Conservation (phyloP, 345 rosid genomes). For the Syzygium jambos region DNA sequence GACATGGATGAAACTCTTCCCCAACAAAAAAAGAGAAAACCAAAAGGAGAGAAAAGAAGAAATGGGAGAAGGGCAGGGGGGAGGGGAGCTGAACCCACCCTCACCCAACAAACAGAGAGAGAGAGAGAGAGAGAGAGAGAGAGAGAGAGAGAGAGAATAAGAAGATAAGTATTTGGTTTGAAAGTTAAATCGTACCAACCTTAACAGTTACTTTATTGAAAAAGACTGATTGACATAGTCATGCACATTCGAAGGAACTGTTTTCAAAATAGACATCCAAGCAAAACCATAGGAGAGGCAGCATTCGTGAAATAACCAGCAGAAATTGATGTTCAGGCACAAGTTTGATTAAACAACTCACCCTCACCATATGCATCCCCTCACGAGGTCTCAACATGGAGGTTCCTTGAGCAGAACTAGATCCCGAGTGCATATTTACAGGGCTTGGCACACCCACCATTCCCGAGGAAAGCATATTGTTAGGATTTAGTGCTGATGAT, state of each 20-base stretch:
- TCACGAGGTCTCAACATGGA: slow-evolving; percentile 77
- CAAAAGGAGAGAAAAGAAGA: not conserved
- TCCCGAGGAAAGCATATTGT: slow-evolving; percentile 58
- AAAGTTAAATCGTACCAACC: not conserved
- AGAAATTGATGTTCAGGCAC: not conserved
- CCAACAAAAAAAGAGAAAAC: not conserved
- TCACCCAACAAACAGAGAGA: not conserved
- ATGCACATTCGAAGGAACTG: not conserved
- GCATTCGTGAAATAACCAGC: not conserved
- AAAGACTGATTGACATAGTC: not conserved
- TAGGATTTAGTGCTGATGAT: slow-evolving; percentile 55
- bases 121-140: not conserved
- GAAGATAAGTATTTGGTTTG: not conserved
- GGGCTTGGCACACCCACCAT: slow-evolving; percentile 65
- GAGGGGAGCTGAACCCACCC: not conserved
- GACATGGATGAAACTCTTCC: not conserved
- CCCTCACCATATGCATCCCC: slow-evolving; percentile 63
- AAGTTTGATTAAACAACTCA: slow-evolving; percentile 13
- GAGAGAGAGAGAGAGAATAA: not conserved
- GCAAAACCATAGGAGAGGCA: not conserved
- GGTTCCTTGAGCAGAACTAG: slow-evolving; percentile 64
- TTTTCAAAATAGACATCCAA: not conserved
- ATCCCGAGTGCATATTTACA: slow-evolving; percentile 55
- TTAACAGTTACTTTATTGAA: not conserved
- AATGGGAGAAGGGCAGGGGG: not conserved